Conservation (phyloP, 768 basidiomycete genomes). For the Rhizopogon rudus region DNA sequence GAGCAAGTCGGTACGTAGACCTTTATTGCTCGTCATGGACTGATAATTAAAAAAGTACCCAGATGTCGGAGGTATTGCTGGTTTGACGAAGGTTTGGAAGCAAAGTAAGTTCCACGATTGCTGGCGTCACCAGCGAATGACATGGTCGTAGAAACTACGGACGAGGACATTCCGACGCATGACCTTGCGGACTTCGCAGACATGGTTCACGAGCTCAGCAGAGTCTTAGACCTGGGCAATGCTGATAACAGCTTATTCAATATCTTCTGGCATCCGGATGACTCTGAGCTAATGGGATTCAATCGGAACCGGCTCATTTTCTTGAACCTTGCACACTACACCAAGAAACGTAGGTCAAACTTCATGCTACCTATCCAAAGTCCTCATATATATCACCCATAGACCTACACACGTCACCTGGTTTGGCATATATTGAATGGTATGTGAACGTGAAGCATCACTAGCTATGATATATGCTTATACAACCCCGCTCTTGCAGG, state of each 20-base stretch:
- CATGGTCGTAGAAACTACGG: background rate
- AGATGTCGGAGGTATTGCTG: background rate
- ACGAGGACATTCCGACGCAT: background rate
- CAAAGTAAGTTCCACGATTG: background rate
- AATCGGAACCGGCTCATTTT: conserved; percentile 11
- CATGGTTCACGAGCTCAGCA: conserved; percentile 5
- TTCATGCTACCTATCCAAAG: background rate
- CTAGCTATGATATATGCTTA: background rate
- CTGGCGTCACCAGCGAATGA: background rate
- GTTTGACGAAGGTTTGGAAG: background rate
- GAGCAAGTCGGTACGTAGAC: background rate
- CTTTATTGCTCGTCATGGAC: background rate
- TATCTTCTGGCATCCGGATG: conserved; percentile 9
- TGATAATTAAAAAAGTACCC: background rate
- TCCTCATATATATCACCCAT: background rate
- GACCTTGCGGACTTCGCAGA: conserved; percentile 2
- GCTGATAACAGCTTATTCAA: background rate
- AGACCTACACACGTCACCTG: background rate
- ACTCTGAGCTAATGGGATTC: conserved; percentile 11
- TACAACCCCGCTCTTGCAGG: conserved; percentile 7
- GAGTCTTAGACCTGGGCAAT: conserved; percentile 1
- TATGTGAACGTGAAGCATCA: background rate
- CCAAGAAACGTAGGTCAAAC: conserved; percentile 2
- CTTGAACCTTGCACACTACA: conserved; percentile 12
- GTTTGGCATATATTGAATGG: background rate